Evolutionary conservation across 805 yeast species (phyloP), one percentile per base, ranked within the genome.

Genomic region (Kazachstania taianensis): DNA sequence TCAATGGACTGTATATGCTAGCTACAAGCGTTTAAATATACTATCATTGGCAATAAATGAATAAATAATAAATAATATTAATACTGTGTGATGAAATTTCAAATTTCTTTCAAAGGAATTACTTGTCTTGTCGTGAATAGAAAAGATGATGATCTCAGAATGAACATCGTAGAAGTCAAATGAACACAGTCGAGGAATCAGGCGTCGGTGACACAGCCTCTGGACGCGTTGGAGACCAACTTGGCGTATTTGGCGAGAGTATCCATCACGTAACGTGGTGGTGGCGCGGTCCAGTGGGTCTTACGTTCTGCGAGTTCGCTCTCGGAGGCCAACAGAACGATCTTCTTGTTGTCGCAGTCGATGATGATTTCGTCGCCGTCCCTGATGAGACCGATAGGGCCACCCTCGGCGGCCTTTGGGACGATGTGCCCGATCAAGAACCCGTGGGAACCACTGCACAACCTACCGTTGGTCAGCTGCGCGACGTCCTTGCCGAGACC

Each of bases 371-470:
- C 77, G 62, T 92, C 98, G 39, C 97, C 98, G 55, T 92, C 82
- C 55, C 79, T 61, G 36, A 87, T 98, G 51, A 92, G 70, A 37
- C 87, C 98, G 63, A 92, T 87, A 59, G 98, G 98, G 35, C 98
- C 98, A 60, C 98, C 98, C 49, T 80, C 92, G 44, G 85, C 87
- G 41, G 98, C 98, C 68, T 92, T 98, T 41, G 98, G 98, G 20
- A 86, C 96, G 62, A 92, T 82, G 65, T 92, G 98, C 32, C 98
- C 98, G 61, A 92, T 89, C 57, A 92, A 72, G 78, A 92, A 92
- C 35, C 98, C 98, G 62, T 92, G 98, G 33, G 98, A 92, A 39
- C 98, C 98, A 59, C 98, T 98, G 34, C 94, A 81, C 72, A 92
- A 92, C 71, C 98, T 79, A 53, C 98, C 98, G 61, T 92, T 98